Evolutionary conservation across 148 eudicot genomes (phyloP), one percentile per base, ranked within the genome.

Genomic region (Spergularia marina): DNA sequence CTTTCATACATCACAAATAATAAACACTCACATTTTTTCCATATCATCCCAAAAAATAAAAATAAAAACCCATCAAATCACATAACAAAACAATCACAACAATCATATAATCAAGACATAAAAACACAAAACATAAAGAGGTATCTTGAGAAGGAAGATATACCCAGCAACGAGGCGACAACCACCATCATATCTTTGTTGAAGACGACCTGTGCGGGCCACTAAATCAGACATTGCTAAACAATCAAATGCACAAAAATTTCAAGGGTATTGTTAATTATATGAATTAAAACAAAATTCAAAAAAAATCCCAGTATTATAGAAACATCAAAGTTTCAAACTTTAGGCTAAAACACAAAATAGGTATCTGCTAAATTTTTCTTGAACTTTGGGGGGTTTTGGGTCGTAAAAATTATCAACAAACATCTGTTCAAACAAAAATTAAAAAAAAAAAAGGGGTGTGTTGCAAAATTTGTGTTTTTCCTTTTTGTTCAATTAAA

Each of bases 121-220:
- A 20, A 51, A 18, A 39, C 30, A 53, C 11, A 34, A 79, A 47
- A 73, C 41, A 23, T 52, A 57, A 3, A 6, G 53, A 7, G 55
- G 6, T 23, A 16, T 21, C 8, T 57, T 51, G 12, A 53, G 9
- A 39, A 6, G 17, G 55, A 69, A 62, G 14, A 18, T 30, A 71
- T 85, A 83, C 89, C 86, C 85, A 57, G 89, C 85, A 78, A 86
- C 84, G 77, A 83, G 88, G 74, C 88, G 86, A 86, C 81, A 83
- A 21, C 84, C 86, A 71, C 65, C 84, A 62, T 83, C 78, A 56
- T 86, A 86, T 64, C 88, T 77, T 77, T 83, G 88, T 60, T 81
- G 84, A 81, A 75, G 86, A 75, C 84, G 86, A 79, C 84, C 86
- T 52, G 81, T 86, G 56, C 88, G 82, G 49, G 84, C 86, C 80